A percentile compares a stretch with the other conserved stretches of the same genome.
These are phyloP conservation scores for Neofusicoccum sp. DNA, from an alignment of 2,329 filamentous ascomycete genomes.

Conservation along the genomic window DNA sequence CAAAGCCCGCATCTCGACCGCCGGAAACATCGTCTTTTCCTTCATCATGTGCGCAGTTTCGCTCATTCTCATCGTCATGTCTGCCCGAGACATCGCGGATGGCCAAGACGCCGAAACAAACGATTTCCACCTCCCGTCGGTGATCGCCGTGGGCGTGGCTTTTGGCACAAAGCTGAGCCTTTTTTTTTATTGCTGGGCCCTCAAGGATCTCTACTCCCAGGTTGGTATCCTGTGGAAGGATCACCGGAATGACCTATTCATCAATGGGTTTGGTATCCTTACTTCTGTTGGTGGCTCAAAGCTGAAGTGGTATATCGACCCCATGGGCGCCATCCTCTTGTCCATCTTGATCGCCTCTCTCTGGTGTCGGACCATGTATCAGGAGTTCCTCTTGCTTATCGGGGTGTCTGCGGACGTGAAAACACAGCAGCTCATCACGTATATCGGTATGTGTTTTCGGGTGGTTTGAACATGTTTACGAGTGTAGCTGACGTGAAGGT, in stretches of 20 bases:
- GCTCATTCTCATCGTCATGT: conserved; percentile 87
- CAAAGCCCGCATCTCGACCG: conserved; percentile 90
- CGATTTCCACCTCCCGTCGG: conserved; percentile 73
- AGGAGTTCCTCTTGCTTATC: conserved; percentile 87
- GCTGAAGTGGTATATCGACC: conserved; percentile 92
- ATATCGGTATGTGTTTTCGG: conserved; percentile 52
- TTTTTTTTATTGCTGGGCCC: conserved; percentile 88
- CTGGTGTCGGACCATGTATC: conserved; percentile 83
- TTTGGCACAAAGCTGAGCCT: conserved; percentile 80
- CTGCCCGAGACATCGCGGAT: conserved; percentile 65
- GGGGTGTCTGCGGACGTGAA: conserved; percentile 83
- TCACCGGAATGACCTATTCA: conserved; percentile 93
- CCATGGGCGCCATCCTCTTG: conserved; percentile 81
- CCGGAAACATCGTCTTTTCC: conserved; percentile 94
- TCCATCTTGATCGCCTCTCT: conserved; percentile 73
- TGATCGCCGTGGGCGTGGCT: conserved; percentile 80
- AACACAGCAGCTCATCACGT: conserved; percentile 91
- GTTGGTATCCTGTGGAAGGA: conserved; percentile 93
- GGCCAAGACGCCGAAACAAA: conserved; percentile 52
- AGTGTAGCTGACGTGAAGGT: neutral
- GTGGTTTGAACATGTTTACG: conserved; percentile 48
- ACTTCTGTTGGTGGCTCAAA: conserved; percentile 90
- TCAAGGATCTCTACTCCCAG: conserved; percentile 89
- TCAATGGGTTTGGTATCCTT: conserved; percentile 90
- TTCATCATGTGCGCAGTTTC: conserved; percentile 94